Evolutionary conservation across 805 yeast genomes (phyloP).

Genomic region (Candida tibetensis): DNA sequence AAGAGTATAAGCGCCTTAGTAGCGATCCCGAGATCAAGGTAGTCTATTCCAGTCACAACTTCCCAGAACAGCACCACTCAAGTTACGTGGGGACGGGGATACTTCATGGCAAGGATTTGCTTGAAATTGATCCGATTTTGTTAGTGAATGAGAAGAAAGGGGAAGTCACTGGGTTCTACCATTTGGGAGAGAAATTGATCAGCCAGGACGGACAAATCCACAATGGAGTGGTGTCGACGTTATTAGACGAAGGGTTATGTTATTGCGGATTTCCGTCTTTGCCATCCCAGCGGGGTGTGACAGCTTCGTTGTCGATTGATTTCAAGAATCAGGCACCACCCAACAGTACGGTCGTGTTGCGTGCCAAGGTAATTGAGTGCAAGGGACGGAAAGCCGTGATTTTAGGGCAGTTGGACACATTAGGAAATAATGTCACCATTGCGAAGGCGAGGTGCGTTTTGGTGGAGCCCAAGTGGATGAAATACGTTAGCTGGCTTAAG

Average conservation of each 20-base stretch:
- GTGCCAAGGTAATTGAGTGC: constrained; percentile 59
- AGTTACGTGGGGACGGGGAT: constrained; percentile 69
- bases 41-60: constrained; percentile 15
- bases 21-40: constrained; percentile 12
- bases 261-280: constrained; percentile 78
- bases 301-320: constrained; percentile 69
- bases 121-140: constrained; percentile 75
- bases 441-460: constrained; percentile 69
- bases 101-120: constrained; percentile 60
- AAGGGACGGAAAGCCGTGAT: constrained; percentile 84
- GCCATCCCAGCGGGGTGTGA: constrained; percentile 84
- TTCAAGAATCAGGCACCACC: constrained; percentile 65
- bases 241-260: constrained; percentile 83
- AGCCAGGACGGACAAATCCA: constrained; percentile 76
- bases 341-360: constrained; percentile 60
- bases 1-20: constrained; percentile 17
- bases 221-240: constrained; percentile 74
- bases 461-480: constrained; percentile 89
- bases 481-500: constrained; percentile 50
- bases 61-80: constrained; percentile 13
- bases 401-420: constrained; percentile 58
- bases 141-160: constrained; percentile 51
- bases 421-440: constrained; percentile 33
- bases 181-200: constrained; percentile 62
- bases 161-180: constrained; percentile 62